Evolutionary conservation across 2,329 filamentous ascomycete genomes (phyloP).

Genomic region (Aspergillus sp.): DNA sequence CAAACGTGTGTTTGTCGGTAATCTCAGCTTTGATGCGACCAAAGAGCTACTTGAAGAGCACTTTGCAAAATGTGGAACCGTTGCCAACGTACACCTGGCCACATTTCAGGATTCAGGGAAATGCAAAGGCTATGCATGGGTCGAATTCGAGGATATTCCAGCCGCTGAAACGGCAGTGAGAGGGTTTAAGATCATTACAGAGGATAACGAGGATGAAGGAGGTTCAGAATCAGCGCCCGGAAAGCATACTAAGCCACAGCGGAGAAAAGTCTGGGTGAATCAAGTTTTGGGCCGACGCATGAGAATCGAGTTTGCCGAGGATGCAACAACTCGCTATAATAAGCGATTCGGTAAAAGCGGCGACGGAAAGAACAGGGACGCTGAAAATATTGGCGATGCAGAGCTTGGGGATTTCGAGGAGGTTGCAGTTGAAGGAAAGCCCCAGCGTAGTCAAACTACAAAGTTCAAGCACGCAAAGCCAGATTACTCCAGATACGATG

Average conservation of each 20-base stretch:
- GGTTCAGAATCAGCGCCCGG: conserved; percentile 46
- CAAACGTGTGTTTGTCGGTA: conserved; percentile 85
- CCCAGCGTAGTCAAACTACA: conserved; percentile 18
- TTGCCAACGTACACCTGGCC: conserved; percentile 82
- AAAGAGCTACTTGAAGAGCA: conserved; percentile 78
- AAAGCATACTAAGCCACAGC: conserved; percentile 40
- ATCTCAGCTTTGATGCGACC: conserved; percentile 77
- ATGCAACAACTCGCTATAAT: conserved; percentile 83
- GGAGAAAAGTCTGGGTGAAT: conserved; percentile 76
- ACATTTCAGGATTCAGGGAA: conserved; percentile 97
- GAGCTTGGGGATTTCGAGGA: conserved; percentile 14
- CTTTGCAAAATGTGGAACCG: conserved; percentile 79
- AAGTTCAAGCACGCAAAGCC: conserved; percentile 26
- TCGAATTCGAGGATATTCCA: conserved; percentile 80
- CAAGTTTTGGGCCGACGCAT: conserved; percentile 75
- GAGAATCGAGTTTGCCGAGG: conserved; percentile 91
- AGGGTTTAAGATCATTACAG: conserved; percentile 70
- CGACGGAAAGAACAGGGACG: conserved; percentile 33
- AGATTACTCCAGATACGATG: conserved; percentile 48
- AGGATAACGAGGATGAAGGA: conserved; percentile 49
- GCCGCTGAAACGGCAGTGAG: conserved; percentile 74
- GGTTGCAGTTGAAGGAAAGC: conserved; percentile 23
- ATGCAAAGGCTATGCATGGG: conserved; percentile 96
- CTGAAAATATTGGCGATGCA: conserved; percentile 10
- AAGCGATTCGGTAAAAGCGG: conserved; percentile 85